Base-by-base conservation (phyloP, 345 rosid species). In the Populus euphratica region DNA sequence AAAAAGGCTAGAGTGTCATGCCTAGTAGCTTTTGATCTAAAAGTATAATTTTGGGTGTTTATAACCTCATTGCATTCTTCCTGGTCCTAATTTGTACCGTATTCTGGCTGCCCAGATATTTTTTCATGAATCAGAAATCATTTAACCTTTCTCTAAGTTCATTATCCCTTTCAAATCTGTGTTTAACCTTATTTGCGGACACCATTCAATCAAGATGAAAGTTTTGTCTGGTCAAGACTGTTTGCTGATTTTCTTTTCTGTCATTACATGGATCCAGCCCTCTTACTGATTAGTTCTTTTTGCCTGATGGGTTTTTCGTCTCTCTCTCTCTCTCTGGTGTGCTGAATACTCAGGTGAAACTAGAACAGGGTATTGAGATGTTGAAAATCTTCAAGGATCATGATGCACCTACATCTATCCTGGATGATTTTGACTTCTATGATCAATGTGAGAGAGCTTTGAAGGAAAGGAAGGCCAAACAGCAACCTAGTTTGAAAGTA, bases 281-380 rank as follows among this genome's bases (percentile, higher is more conserved):
- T 52, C 38, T 70, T 44, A 8, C 16, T 72, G 29, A 52, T 13
- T 66, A 43, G 27, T 54, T 75, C 62, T 20, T 76, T 50, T 73
- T 11, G 1, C 33, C 73, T 76, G n/a, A 50, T 76, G 14, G 29
- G 2, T 59, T 59, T n/a, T n/a, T 59, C 63, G 0, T 59, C 23
- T 56, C 23, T 43, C 20, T 7, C 23, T 35, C 25, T 31, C 31
- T 5, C 3, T 20, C 29, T 35, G 38, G 50, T 80, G 50, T 80
- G 31, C 23, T 71, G 74, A 27, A 31, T 25, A 12, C 56, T 68
- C 78, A 91, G 96, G 96, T 92, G 86, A 89, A 84, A 79, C 76
- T 88, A 54, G 88, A 85, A 68, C 94, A 86, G 23, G 94, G 96
- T 38, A 79, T 81, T 65, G 94, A 92, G 88, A 90, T 92, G 89